These are phyloP conservation scores for Saturnispora halmiae DNA, from an alignment of 805 yeast species.

Conservation along the genomic window DNA sequence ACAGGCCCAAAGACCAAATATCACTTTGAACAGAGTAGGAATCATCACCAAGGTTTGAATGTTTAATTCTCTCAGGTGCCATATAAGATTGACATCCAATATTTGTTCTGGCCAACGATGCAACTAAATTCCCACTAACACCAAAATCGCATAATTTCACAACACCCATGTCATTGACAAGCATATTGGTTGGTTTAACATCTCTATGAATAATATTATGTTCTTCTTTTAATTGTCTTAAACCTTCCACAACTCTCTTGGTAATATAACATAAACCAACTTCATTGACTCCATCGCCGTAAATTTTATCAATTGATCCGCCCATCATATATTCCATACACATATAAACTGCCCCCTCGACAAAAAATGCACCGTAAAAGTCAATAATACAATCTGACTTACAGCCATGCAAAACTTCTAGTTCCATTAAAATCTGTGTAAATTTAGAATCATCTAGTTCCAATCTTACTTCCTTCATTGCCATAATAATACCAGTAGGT, in stretches of 20 bases:
- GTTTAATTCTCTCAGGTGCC: constrained; percentile 95
- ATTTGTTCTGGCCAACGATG: constrained; percentile 88
- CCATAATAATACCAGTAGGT: constrained; percentile 89
- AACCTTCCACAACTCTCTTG: constrained; percentile 69
- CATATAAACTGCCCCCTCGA: constrained; percentile 96
- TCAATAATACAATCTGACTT: constrained; percentile 87
- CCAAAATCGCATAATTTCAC: constrained; percentile 94
- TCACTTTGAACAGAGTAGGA: constrained; percentile 91
- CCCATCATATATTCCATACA: constrained; percentile 98
- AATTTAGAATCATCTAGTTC: constrained; percentile 92
- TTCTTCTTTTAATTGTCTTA: constrained; percentile 74
- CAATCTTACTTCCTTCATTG: constrained; percentile 91
- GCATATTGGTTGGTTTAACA: constrained; percentile 91
- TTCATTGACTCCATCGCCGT: constrained; percentile 69
- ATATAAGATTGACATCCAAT: constrained; percentile 97
- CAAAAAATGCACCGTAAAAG: constrained; percentile 94
- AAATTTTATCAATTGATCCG: constrained; percentile 82
- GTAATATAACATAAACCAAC: constrained; percentile 71
- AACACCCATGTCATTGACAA: constrained; percentile 69
- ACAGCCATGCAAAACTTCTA: constrained; percentile 89
- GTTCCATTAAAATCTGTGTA: constrained; percentile 90
- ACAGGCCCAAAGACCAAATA: constrained; percentile 88
- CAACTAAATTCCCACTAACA: constrained; percentile 89
- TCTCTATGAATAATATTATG: constrained; percentile 94
- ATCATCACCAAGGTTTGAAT: constrained; percentile 60